These are phyloP conservation scores for Viola pubescens DNA, from an alignment of 441 rosid genomes.

Conservation along the genomic window DNA sequence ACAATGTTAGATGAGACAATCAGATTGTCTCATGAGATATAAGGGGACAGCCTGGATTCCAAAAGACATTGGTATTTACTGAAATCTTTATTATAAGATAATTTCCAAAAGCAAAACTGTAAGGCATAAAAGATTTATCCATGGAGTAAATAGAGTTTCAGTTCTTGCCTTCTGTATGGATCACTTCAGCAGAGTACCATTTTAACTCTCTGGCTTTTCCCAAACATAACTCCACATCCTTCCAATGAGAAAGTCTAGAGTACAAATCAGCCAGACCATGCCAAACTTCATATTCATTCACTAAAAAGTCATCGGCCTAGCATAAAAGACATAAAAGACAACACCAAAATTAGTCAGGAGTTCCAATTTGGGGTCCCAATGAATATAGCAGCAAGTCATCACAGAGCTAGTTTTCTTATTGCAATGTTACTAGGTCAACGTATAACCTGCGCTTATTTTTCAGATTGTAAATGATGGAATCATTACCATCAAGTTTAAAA, in stretches of 20 bases:
- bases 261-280: conserved; percentile 79
- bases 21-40: too few relatives aligned
- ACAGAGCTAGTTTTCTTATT: neutral
- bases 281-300: conserved; percentile 87
- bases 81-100: neutral
- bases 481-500: too few relatives aligned
- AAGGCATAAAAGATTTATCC: neutral
- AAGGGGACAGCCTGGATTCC: too few relatives aligned
- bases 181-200: conserved; percentile 57
- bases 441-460: neutral
- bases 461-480: too few relatives aligned
- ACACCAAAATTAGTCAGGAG: conserved; percentile 11
- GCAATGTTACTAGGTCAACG: neutral
- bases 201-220: conserved; percentile 68
- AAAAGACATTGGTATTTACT: too few relatives aligned
- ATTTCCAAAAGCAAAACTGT: neutral
- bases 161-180: conserved; percentile 71
- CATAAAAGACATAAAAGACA: conserved; percentile 6
- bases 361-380: neutral
- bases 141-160: conserved; percentile 14
- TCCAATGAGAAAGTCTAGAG: conserved; percentile 81
- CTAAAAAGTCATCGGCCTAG: conserved; percentile 52
- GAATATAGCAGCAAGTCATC: neutral
- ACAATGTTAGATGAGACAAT: too few relatives aligned
- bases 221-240: conserved; percentile 78